phyloP scores from a whole-genome alignment of 805 yeast genomes.

The Suhomyces sp. region DNA sequence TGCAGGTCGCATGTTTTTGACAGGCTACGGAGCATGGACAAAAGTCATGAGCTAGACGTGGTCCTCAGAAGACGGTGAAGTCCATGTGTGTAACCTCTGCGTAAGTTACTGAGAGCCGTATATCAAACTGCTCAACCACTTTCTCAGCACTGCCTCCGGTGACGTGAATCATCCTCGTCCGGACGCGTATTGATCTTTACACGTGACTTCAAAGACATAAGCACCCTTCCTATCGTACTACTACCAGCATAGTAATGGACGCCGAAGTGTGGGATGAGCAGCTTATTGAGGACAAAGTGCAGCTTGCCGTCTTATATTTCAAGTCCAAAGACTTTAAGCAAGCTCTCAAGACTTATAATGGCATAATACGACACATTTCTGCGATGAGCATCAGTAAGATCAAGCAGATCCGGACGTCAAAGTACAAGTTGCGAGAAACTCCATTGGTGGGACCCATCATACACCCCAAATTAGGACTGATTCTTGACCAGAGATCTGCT shows the following conservation, averaged over 20 bases:
- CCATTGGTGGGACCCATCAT: slow-evolving; percentile 30
- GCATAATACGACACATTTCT: slow-evolving; percentile 19
- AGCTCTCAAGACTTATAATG: slow-evolving; percentile 29
- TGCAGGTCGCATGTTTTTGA: not conserved
- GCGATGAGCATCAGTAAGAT: slow-evolving; percentile 8
- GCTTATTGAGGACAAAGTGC: slow-evolving; percentile 25
- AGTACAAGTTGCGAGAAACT: slow-evolving; percentile 17
- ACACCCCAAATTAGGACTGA: slow-evolving; percentile 36
- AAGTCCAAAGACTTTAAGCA: slow-evolving; percentile 24
- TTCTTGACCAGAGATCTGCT: slow-evolving; percentile 50
- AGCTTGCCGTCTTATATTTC: slow-evolving; percentile 25
- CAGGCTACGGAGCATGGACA: not conserved
- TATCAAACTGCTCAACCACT: not conserved
- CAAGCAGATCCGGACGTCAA: slow-evolving; percentile 14
- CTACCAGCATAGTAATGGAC: not conserved
- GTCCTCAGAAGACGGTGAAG: not conserved
- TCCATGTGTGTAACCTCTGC: not conserved
- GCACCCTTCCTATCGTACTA: too few species aligned
- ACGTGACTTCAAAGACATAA: not conserved
- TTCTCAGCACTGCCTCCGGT: not conserved
- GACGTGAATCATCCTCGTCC: not conserved
- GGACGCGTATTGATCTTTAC: not conserved
- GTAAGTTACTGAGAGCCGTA: not conserved
- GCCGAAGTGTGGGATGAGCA: slow-evolving; percentile 15
- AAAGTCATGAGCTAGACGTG: not conserved